Evolutionary conservation across 1,139 yeast genomes (phyloP).

Genomic region (Debaryomyces nepalensis): DNA sequence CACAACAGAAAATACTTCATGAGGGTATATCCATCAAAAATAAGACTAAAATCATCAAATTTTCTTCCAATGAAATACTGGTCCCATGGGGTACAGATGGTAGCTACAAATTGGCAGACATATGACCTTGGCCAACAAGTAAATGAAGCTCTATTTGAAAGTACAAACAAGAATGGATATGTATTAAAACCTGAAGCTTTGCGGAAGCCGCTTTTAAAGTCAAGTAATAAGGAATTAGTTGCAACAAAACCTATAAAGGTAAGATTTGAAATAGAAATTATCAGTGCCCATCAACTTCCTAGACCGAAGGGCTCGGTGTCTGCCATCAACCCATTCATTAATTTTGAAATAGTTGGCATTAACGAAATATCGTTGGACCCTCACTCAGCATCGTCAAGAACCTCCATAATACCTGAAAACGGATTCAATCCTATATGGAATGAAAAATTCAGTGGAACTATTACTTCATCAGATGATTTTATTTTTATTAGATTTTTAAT

Average conservation of each 20-base stretch:
- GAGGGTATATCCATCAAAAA: conserved; percentile 87
- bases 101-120: conserved; percentile 97
- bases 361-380: conserved; percentile 28
- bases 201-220: conserved; percentile 39
- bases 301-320: conserved; percentile 53
- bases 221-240: conserved; percentile 23
- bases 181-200: conserved; percentile 68
- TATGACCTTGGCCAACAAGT: conserved; percentile 87
- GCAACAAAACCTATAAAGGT: conserved; percentile 9
- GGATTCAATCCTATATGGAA: conserved; percentile 92
- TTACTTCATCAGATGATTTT: conserved; percentile 42
- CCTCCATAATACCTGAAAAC: conserved; percentile 54
- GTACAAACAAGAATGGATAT: conserved; percentile 67
- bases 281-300: conserved; percentile 88
- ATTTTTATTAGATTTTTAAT: conserved; percentile 41
- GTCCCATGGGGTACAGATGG: conserved; percentile 90
- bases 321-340: conserved; percentile 60
- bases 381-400: conserved; percentile 23
- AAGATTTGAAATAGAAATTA: conserved; percentile 48
- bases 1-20: conserved; percentile 78
- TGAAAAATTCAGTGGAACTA: conserved; percentile 48
- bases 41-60: conserved; percentile 76
- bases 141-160: conserved; percentile 82
- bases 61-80: conserved; percentile 80
- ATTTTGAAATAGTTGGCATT: conserved; percentile 59